Base-by-base conservation (phyloP, 2,329 filamentous ascomycete genomes). In the Dothistroma septosporum region DNA sequence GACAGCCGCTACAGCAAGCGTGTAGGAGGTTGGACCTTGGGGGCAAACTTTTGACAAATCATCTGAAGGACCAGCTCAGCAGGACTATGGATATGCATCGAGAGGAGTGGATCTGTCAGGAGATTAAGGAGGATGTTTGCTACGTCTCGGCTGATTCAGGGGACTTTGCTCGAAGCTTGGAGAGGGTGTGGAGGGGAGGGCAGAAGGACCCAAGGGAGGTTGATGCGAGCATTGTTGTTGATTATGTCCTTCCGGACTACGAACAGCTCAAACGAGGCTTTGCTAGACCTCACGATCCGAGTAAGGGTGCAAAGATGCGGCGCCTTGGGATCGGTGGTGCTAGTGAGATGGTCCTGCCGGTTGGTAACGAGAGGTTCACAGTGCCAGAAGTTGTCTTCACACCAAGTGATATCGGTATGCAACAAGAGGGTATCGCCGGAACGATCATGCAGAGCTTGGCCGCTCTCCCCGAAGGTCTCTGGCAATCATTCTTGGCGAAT, bases 31-130 rank as follows among this genome's bases (percentile, higher is more conserved):
- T 99, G 52, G 92, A 97, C 58, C 83, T 97, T 7, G 94, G 94
- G 48, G 94, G 94, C 60, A 97, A 96, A 76, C 84, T 96, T 55
- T 79, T 99, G 63, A 97, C 93, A 22, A 97, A 97, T 74, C 89
- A 96, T 73, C 82, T 99, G 35, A 93, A 94, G 53, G 90, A 94
- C 59, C 82, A 96, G 16, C 86, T 97, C 19, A 97, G 92, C 1
- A 88, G 94, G 7, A 92, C 97, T 71, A 96, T 95, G 75, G 93
- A 97, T 73, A 92, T 99, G 86, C 87, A 94, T 64, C 92, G 96
- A 74, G 94, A 99, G 69, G 88, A 90, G 0, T 88, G 95, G 74
- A 88, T 97, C 55, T 91, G 97, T 73, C 96, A 96, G 70, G 90
- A 97, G 74, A 92, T 97, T 76, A 99, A 99, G 73, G 94, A 99